Evolutionary conservation across 2,329 filamentous ascomycete genomes (phyloP).

Genomic region (Alternaria sp.): DNA sequence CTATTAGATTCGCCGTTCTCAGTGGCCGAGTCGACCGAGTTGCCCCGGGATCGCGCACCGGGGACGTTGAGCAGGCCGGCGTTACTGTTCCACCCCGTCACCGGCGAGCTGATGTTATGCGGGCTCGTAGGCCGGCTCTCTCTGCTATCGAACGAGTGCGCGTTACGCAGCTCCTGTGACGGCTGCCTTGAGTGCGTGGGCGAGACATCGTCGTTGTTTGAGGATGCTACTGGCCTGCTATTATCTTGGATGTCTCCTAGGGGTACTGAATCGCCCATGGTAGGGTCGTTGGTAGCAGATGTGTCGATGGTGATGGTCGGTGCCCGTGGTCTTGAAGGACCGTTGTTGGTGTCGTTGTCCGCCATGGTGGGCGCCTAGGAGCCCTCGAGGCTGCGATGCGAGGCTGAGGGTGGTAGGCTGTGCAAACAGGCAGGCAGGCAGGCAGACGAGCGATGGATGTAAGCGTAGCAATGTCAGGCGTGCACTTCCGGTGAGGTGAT

Average conservation of each 20-base stretch:
- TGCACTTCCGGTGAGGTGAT: constrained; percentile 36
- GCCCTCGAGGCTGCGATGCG: constrained; percentile 16
- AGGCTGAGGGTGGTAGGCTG: not conserved
- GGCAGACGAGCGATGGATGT: constrained; percentile 31
- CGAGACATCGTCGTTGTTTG: constrained; percentile 32
- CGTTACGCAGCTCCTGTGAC: constrained; percentile 58
- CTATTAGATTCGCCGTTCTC: constrained; percentile 62
- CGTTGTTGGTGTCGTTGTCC: constrained; percentile 35
- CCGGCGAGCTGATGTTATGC: constrained; percentile 71
- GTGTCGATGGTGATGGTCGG: constrained; percentile 62
- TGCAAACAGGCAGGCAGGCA: constrained; percentile 10
- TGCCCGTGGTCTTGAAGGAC: constrained; percentile 50
- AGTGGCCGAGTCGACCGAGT: constrained; percentile 69
- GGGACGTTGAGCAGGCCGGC: constrained; percentile 69
- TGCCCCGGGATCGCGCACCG: constrained; percentile 66
- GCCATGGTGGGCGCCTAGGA: constrained; percentile 37
- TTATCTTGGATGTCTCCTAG: constrained; percentile 43
- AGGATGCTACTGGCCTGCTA: constrained; percentile 31
- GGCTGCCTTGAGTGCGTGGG: constrained; percentile 33
- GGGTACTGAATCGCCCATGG: constrained; percentile 43
- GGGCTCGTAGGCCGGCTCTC: constrained; percentile 71
- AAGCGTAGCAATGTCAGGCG: constrained; percentile 36
- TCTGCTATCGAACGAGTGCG: constrained; percentile 69
- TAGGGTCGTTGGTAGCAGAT: constrained; percentile 50
- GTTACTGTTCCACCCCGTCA: constrained; percentile 60